Base-by-base conservation (phyloP, 1,284 basidiomycete genomes). In the Exobasidium cylindrosporum region DNA sequence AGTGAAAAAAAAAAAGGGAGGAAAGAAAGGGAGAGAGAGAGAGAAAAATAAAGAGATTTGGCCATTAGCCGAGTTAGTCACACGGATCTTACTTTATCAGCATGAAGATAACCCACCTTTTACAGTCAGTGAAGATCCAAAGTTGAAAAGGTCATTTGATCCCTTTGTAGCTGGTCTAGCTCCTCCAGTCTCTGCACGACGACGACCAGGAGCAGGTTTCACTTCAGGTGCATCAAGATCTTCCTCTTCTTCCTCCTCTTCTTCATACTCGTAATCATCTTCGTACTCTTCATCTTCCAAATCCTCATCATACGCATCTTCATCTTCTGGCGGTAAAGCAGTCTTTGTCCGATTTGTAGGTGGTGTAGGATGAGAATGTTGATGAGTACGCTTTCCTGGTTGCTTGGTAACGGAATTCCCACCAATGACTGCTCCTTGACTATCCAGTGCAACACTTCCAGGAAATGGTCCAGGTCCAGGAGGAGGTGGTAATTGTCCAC, bases 381-480 rank as follows among this genome's bases (percentile, higher is more conserved):
- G 28, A 26, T 43, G 68, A 40, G 72, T 79, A 54, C 62, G 61
- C 60, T 52, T 55, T 23, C 14, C 63, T 63, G 56, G 62, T 10
- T 61, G 40, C 45, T 63, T 54, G 26, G 61, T 56, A 56, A 61
- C 44, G 82, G 70, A 86, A 84, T 79, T 77, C 50, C 86, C 87
- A 64, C 93, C 86, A 71, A 95, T 87, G 60, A 87, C 85, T 57
- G 92, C 92, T 73, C 89, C 89, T 81, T 91, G 89, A 28, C 56
- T 70, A 84, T 97, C 93, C 66, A 97, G 86, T 80, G 96, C 94
- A 77, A 98, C 92, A 79, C 89, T 91, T 66, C 95, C 96, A 26
- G 96, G 95, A 83, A 98, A 98, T 1, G 96, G 96, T 23, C 95
- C 95, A 4, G 95, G 95, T 23, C 95, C 95, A 49, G 89, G 90